A percentile compares a stretch with the other conserved stretches of the same genome.
Conservation (phyloP, 768 basidiomycete genomes). For the Scleroderma bovista region DNA sequence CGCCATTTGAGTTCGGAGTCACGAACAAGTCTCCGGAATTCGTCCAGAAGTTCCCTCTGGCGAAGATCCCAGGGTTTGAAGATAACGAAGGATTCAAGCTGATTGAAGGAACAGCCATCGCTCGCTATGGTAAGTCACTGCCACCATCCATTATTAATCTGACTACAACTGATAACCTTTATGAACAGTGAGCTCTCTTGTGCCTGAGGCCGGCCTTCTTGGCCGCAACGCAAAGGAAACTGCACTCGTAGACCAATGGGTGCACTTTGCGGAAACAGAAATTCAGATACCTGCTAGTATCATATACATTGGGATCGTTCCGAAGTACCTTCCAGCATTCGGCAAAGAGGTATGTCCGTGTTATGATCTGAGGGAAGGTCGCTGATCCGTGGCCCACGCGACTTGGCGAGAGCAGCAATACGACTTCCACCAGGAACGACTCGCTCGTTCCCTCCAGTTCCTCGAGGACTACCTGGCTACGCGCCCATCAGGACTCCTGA, state of each 20-base stretch:
- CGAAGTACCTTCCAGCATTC: not conserved
- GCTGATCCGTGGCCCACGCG: not conserved
- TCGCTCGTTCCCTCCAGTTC: constrained; percentile 4
- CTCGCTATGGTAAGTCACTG: constrained; percentile 7
- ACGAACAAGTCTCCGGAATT: constrained; percentile 11
- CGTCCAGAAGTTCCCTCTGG: constrained; percentile 10
- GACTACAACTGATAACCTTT: too few relatives aligned
- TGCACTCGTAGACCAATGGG: constrained; percentile 15
- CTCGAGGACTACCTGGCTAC: constrained; percentile 13
- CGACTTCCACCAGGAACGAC: not conserved
- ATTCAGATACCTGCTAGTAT: not conserved
- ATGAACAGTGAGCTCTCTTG: constrained; percentile 9
- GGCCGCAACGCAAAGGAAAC: constrained; percentile 9
- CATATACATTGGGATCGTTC: not conserved
- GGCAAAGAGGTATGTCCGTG: not conserved
- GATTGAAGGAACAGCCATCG: constrained; percentile 12
- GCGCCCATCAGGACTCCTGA: constrained; percentile 9
- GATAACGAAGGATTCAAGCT: constrained; percentile 12
- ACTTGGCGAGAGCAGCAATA: not conserved
- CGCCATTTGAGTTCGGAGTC: constrained; percentile 2
- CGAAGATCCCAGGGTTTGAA: constrained; percentile 18
- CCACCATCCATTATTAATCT: too few relatives aligned
- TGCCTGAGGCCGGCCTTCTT: constrained; percentile 7
- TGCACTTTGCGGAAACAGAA: constrained; percentile 16
- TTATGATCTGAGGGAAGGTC: not conserved